Conservation (phyloP, 2,329 filamentous ascomycete genomes). For the Orbilia brochopaga region DNA sequence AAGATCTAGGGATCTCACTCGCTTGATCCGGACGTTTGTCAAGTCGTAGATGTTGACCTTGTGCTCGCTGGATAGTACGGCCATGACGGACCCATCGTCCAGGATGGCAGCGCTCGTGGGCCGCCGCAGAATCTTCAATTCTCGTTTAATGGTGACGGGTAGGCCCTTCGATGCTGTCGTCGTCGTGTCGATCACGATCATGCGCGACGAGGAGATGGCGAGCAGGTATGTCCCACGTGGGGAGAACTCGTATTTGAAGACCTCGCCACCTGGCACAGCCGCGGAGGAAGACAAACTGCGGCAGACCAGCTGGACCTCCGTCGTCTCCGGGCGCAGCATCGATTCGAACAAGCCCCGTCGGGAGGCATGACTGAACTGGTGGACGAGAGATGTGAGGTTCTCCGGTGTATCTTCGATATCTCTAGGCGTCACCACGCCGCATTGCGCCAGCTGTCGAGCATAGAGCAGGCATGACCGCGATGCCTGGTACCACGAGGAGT, state of each 20-base stretch:
- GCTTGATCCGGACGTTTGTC: conserved; percentile 67
- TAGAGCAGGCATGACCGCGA: conserved; percentile 71
- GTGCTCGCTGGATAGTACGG: conserved; percentile 79
- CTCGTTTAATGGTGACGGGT: conserved; percentile 69
- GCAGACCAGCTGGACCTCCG: conserved; percentile 78
- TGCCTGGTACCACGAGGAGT: conserved; percentile 69
- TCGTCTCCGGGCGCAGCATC: conserved; percentile 73
- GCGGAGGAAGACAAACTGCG: conserved; percentile 84
- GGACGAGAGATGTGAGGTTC: conserved; percentile 67
- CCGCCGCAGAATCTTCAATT: conserved; percentile 78
- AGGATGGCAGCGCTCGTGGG: conserved; percentile 78
- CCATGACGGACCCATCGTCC: conserved; percentile 76
- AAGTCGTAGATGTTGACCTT: conserved; percentile 87
- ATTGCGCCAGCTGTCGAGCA: conserved; percentile 67
- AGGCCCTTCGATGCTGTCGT: conserved; percentile 57
- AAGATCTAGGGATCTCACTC: conserved; percentile 75
- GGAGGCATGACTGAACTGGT: conserved; percentile 71
- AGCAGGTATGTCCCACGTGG: conserved; percentile 75
- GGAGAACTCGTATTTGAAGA: conserved; percentile 82
- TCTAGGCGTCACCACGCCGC: conserved; percentile 66
- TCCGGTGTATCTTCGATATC: conserved; percentile 59
- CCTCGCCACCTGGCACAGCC: conserved; percentile 78
- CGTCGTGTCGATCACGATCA: conserved; percentile 76
- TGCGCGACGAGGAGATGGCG: conserved; percentile 82
- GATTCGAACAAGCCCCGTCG: conserved; percentile 79